phyloP scores from a whole-genome alignment of 208 protist species.

The Trichomonas gallinae region DNA sequence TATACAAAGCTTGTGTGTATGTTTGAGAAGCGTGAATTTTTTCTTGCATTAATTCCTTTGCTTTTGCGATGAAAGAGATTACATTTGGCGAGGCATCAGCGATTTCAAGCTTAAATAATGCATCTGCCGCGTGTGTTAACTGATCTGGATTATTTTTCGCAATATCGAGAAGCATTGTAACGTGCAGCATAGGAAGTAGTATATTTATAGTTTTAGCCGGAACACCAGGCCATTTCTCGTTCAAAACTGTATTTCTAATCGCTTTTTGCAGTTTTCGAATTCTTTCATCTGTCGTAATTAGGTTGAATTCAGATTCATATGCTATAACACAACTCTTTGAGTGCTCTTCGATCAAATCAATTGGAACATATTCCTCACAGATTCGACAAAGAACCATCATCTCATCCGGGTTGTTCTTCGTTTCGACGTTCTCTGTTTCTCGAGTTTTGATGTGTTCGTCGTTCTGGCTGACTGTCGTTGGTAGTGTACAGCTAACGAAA shows the following conservation, averaged over 20 bases:
- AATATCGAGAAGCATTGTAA: neutral
- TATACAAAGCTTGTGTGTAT: neutral
- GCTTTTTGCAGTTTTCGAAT: neutral
- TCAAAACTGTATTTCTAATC: neutral
- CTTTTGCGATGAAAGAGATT: neutral
- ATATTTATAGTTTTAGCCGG: neutral
- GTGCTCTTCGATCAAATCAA: neutral
- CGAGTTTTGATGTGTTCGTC: neutral
- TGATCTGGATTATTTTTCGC: neutral
- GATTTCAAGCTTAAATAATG: neutral
- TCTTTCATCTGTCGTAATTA: neutral
- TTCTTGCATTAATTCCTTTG: neutral
- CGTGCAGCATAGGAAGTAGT: neutral
- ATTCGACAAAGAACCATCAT: neutral
- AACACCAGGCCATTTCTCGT: neutral
- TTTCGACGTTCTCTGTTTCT: neutral
- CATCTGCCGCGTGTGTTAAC: neutral
- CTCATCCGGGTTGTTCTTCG: neutral
- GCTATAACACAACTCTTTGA: neutral
- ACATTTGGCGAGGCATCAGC: neutral
- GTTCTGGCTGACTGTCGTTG: neutral
- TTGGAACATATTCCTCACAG: conserved; percentile 2
- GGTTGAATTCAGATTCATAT: neutral
- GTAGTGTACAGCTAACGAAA: neutral
- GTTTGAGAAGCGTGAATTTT: neutral